Base-by-base conservation (phyloP, 805 yeast species). In the Ogataea trehaloabstinens region DNA sequence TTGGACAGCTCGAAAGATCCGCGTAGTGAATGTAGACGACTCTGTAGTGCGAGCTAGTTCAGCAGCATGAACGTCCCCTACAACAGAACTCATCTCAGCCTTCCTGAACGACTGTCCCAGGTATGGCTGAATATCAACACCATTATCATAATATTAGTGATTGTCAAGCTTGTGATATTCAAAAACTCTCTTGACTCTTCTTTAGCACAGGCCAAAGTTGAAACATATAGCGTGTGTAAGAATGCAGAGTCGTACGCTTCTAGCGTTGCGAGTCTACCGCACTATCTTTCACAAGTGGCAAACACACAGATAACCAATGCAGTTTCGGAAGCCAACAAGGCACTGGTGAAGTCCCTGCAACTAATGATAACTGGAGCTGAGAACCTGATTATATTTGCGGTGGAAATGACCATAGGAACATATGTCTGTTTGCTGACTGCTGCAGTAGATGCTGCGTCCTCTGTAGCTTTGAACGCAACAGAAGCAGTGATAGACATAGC, bases 371-470 rank as follows among this genome's bases (percentile, higher is more conserved):
- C 77, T 0, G 82, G 79, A 0, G 64, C 81, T 6, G 82, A 85
- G 49, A 68, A 71, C 29, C 46, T 89, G 28, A 56, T 86, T 0
- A 54, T 77, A 4, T 86, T 91, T 54, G 65, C 78, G 6, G 63
- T 91, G 6, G 88, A 89, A 22, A 51, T 91, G 46, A 75, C 84
- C 34, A 60, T 89, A 2, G 98, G 97, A 0, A 93, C 98, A 0
- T 87, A 86, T 60, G 82, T 84, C 0, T 93, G 99, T 60, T 66
- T 93, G 11, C 58, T 88, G 11, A 77, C 85, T 0, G 81, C 93
- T 4, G 77, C 89, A 0, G 68, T 90, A 5, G 81, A 78, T 51
- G 86, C 90, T 3, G 73, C 85, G 0, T 82, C 81, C 1, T 79
- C 78, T 48, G 77, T 80, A 21, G 95, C 95, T 0, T 58, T 85